Conservation (phyloP, 1,139 yeast genomes). For the Spencermartinsiella ligniputridi region DNA sequence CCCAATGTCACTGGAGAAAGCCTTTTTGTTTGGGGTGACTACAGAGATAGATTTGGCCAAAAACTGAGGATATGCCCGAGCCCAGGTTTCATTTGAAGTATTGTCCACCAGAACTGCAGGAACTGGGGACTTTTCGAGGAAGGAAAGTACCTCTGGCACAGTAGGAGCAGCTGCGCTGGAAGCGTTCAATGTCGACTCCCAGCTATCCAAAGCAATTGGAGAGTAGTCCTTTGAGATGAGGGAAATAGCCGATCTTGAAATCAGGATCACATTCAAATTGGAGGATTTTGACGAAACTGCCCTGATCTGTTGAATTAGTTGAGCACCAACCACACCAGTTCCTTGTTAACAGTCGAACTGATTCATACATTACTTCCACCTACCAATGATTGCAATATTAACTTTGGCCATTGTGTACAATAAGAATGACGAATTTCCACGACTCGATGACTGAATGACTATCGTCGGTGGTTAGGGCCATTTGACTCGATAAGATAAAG, state of each 20-base stretch:
- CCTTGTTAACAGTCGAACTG: slow-evolving; percentile 35
- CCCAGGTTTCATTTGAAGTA: slow-evolving; percentile 78
- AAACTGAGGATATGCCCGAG: slow-evolving; percentile 70
- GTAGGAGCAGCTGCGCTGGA: slow-evolving; percentile 49
- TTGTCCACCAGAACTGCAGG: slow-evolving; percentile 90
- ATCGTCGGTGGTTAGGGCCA: too few species aligned
- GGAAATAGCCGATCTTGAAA: slow-evolving; percentile 72
- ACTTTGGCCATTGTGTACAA: slow-evolving; percentile 35
- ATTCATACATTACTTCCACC: slow-evolving; percentile 16
- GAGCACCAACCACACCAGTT: slow-evolving; percentile 93
- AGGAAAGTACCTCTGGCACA: slow-evolving; percentile 55
- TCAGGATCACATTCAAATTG: slow-evolving; percentile 66
- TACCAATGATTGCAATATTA: slow-evolving; percentile 75
- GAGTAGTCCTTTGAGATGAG: slow-evolving; percentile 62
- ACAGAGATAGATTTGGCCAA: slow-evolving; percentile 77
- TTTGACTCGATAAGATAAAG: too few species aligned
- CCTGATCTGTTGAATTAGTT: slow-evolving; percentile 71
- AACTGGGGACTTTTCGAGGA: slow-evolving; percentile 56
- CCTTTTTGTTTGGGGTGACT: slow-evolving; percentile 98
- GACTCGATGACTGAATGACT: too few species aligned
- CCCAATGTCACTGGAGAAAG: slow-evolving; percentile 74
- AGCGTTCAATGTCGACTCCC: slow-evolving; percentile 46
- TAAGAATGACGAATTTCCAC: too few species aligned
- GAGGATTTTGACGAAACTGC: slow-evolving; percentile 39
- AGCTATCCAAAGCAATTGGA: slow-evolving; percentile 60